Conservation (phyloP, 148 eudicot genomes). For the Rheum nobile region DNA sequence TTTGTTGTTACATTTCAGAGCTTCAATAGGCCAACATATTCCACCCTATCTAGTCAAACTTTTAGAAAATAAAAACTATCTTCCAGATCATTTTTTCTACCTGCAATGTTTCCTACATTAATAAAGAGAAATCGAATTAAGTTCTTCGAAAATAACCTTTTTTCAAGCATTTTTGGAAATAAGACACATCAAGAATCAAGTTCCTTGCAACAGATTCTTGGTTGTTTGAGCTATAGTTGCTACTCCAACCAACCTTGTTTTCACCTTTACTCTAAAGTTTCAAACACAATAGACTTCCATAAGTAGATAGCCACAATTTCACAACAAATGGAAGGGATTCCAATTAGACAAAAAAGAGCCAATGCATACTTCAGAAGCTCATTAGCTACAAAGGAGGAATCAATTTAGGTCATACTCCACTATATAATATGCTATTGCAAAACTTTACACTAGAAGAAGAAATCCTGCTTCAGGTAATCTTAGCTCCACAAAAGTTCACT, state of each 20-base stretch:
- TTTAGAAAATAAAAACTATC: not conserved
- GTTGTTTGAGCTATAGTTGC: not conserved
- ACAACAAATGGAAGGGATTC: not conserved
- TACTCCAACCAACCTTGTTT: not conserved
- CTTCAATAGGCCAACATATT: not conserved
- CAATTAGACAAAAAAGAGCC: not conserved
- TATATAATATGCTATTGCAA: not conserved
- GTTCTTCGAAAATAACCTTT: not conserved
- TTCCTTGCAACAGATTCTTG: not conserved
- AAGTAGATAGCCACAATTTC: not conserved
- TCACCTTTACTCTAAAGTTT: conserved; percentile 1
- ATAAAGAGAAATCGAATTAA: not conserved
- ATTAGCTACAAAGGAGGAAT: not conserved
- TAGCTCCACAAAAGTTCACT: not conserved
- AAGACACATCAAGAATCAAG: not conserved
- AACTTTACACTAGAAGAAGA: not conserved
- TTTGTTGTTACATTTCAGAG: too few species aligned
- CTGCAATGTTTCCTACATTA: not conserved
- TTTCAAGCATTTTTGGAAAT: not conserved
- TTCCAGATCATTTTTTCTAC: not conserved
- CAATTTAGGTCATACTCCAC: not conserved
- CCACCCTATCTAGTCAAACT: not conserved
- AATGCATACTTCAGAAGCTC: not conserved
- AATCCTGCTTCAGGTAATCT: not conserved
- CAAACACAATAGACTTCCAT: not conserved